Evolutionary conservation across 1,284 basidiomycete genomes (phyloP).

Genomic region (Xanthoconium separans): DNA sequence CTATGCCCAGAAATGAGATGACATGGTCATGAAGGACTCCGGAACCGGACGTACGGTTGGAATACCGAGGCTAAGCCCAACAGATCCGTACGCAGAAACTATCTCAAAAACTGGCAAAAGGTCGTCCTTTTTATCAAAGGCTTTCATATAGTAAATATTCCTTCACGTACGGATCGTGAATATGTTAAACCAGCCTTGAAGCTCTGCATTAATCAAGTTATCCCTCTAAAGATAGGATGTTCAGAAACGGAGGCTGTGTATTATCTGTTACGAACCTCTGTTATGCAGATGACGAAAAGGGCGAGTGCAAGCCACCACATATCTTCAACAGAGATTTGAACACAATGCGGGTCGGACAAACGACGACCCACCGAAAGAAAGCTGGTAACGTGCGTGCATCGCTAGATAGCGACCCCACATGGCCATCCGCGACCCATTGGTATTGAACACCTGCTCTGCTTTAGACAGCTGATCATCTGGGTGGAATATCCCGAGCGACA

Average conservation of each 20-base stretch:
- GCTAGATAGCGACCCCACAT: slow-evolving; percentile 78
- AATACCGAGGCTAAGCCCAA: slow-evolving; percentile 78
- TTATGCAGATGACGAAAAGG: slow-evolving; percentile 81
- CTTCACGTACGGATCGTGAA: slow-evolving; percentile 64
- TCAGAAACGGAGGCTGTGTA: not conserved
- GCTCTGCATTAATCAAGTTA: slow-evolving; percentile 52
- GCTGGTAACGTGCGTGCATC: slow-evolving; percentile 81
- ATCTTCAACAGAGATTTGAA: slow-evolving; percentile 44
- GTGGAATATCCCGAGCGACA: slow-evolving; percentile 74
- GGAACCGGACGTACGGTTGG: slow-evolving; percentile 45
- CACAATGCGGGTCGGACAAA: not conserved
- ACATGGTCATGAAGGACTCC: not conserved
- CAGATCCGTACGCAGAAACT: slow-evolving; percentile 89
- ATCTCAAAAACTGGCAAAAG: slow-evolving; percentile 71
- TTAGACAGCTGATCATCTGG: slow-evolving; percentile 47
- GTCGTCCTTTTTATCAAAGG: slow-evolving; percentile 1
- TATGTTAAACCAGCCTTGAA: slow-evolving; percentile 72
- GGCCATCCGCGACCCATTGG: slow-evolving; percentile 48
- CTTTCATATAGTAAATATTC: not conserved
- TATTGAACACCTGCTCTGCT: slow-evolving; percentile 48
- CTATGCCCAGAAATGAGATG: slow-evolving; percentile 35
- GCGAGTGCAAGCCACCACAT: slow-evolving; percentile 89
- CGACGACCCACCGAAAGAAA: slow-evolving; percentile 73
- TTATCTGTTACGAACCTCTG: slow-evolving; percentile 58
- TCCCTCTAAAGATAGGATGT: slow-evolving; percentile 43